Evolutionary conservation across 176 grass and related monocot genomes (phyloP).

Genomic region (Avena atlantica): DNA sequence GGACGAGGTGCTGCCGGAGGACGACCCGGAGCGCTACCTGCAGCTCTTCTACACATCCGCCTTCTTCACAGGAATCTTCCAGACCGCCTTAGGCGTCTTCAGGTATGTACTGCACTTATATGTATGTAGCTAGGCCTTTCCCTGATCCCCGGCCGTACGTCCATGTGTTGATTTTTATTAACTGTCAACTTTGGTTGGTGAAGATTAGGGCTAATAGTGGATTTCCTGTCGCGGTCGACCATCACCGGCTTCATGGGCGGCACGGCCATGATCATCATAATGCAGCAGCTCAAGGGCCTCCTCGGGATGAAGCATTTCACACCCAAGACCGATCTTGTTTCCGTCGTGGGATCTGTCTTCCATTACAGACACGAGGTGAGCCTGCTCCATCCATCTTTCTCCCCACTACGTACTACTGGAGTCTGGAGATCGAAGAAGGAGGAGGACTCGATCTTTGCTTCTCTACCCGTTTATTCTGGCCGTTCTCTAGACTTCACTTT

Average conservation of each 20-base stretch:
- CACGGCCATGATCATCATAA: conserved; percentile 85
- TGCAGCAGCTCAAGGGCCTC: conserved; percentile 95
- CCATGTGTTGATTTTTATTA: no score
- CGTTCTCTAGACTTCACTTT: background rate
- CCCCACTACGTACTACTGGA: background rate
- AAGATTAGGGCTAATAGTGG: conserved; percentile 89
- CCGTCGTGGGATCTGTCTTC: conserved; percentile 70
- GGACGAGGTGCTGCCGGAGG: conserved; percentile 46
- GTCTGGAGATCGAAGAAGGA: background rate
- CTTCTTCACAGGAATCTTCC: conserved; percentile 93
- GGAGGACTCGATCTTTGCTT: background rate
- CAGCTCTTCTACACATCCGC: conserved; percentile 84
- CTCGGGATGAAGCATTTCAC: conserved; percentile 93
- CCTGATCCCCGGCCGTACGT: no score
- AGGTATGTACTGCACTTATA: conserved; percentile 20
- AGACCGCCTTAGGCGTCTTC: conserved; percentile 73
- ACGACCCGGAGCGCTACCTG: conserved; percentile 66
- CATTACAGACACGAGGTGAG: conserved; percentile 67
- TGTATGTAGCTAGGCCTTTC: no score
- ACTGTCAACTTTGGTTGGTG: background rate
- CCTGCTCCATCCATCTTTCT: background rate
- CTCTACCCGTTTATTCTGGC: background rate
- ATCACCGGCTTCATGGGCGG: conserved; percentile 98
- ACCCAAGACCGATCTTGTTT: conserved; percentile 81
- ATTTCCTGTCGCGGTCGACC: conserved; percentile 90